These are phyloP conservation scores for Aspergillus candidus DNA, from an alignment of 2,329 filamentous ascomycete genomes.

Conservation along the genomic window DNA sequence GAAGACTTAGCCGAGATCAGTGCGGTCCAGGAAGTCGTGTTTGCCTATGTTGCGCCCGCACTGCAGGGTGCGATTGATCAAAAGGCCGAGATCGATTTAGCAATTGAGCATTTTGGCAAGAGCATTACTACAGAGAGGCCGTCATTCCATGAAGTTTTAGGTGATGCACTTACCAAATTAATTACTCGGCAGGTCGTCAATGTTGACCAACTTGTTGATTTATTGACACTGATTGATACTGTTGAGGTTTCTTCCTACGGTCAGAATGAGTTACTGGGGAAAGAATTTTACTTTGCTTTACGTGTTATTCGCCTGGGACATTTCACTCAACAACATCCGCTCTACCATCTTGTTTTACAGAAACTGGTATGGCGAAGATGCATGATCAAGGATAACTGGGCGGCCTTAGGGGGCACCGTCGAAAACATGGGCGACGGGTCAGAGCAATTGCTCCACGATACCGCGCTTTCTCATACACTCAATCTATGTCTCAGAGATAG, in stretches of 20 bases:
- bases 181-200: conserved; percentile 64
- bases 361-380: conserved; percentile 75
- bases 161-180: conserved; percentile 62
- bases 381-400: conserved; percentile 80
- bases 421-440: conserved; percentile 66
- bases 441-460: conserved; percentile 56
- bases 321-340: conserved; percentile 47
- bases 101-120: conserved; percentile 60
- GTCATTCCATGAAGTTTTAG: conserved; percentile 65
- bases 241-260: conserved; percentile 39
- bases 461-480: conserved; percentile 63
- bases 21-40: conserved; percentile 72
- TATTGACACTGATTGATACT: conserved; percentile 71
- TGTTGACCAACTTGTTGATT: conserved; percentile 50
- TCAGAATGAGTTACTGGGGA: conserved; percentile 45
- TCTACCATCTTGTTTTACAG: conserved; percentile 21
- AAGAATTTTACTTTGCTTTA: conserved; percentile 71
- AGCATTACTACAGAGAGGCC: conserved; percentile 51
- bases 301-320: conserved; percentile 49
- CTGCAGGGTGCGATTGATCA: conserved; percentile 71
- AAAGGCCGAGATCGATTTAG: conserved; percentile 68
- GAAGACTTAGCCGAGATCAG: conserved; percentile 63
- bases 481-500: conserved; percentile 54
- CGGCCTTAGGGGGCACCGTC: conserved; percentile 67
- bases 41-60: conserved; percentile 61